phyloP scores from a whole-genome alignment of 2,329 filamentous ascomycete species.

The Sporothrix euskadiensis region DNA sequence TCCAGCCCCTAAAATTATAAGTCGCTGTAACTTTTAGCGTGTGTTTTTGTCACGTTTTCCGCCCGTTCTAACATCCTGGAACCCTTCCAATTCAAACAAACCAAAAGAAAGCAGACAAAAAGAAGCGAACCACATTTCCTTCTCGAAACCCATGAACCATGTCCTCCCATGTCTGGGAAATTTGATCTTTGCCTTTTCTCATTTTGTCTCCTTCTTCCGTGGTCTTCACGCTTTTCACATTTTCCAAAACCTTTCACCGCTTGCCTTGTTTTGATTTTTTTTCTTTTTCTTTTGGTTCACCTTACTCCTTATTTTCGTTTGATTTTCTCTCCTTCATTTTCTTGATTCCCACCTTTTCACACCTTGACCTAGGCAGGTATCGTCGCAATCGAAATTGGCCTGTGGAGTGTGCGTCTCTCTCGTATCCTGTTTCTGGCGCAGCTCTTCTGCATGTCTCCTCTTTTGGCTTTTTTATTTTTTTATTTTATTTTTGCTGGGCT shows the following conservation, averaged over 20 bases:
- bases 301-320: background rate
- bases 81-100: background rate
- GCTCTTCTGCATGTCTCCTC: background rate
- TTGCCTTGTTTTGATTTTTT: background rate
- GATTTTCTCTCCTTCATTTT: background rate
- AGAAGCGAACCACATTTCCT: slow-evolving; percentile 15
- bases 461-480: background rate
- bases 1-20: slow-evolving; percentile 4
- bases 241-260: background rate
- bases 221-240: background rate
- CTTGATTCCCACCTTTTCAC: background rate
- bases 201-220: background rate
- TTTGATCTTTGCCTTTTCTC: background rate
- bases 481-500: background rate
- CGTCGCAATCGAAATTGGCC: background rate
- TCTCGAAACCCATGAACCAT: slow-evolving; percentile 17
- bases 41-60: background rate
- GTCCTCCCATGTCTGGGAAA: background rate
- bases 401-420: background rate
- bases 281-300: background rate
- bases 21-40: slow-evolving; percentile 11
- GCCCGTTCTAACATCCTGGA: background rate
- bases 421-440: background rate
- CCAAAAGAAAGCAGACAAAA: background rate
- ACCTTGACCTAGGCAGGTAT: background rate